Evolutionary conservation across 2,329 filamentous ascomycete species (phyloP), one percentile per base, ranked within the genome.

Genomic region (Pseudogymnoascus sp.): DNA sequence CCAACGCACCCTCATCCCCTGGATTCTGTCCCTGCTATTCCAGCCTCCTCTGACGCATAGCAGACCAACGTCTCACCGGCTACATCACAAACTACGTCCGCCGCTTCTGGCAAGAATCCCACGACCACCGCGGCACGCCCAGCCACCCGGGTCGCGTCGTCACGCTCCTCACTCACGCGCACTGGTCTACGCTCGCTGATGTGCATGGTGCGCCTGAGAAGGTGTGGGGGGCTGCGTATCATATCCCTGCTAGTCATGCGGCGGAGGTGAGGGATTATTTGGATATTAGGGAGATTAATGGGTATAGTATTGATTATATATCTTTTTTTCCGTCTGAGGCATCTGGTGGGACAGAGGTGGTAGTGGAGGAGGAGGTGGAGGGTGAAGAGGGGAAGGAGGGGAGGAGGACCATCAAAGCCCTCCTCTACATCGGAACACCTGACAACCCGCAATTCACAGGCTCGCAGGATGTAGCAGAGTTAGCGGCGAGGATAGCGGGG

Each of bases 91-190:
- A 93, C 69, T 99, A 97, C 75, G 93, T 99, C 42, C 87, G 95
- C 64, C 85, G 95, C 39, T 97, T 99, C 77, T 99, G 95, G 95
- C 95, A 99, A 86, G 93, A 96, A 81, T 97, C 93, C 75, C 85
- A 96, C 76, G 95, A 99, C 77, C 95, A 99, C 75, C 87, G 95
- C 69, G 95, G 95, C 63, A 97, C 95, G 0, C 91, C 91, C 61
- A 84, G 89, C 70, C 85, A 87, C 1, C 95, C 95, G 0, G 95
- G 95, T 1, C 87, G 95, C 64, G 95, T 99, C 63, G 93, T 93
- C 42, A 99, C 95, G 1, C 83, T 99, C 18, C 96, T 99, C 67
- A 88, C 92, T 72, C 86, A 86, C 63, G 82, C 85, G 3, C 91
- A 91, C 75, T 97, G 93, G 92, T 84, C 89, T 67, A 87, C 84